phyloP scores from a whole-genome alignment of 345 rosid species.

The Murraya koenigii region DNA sequence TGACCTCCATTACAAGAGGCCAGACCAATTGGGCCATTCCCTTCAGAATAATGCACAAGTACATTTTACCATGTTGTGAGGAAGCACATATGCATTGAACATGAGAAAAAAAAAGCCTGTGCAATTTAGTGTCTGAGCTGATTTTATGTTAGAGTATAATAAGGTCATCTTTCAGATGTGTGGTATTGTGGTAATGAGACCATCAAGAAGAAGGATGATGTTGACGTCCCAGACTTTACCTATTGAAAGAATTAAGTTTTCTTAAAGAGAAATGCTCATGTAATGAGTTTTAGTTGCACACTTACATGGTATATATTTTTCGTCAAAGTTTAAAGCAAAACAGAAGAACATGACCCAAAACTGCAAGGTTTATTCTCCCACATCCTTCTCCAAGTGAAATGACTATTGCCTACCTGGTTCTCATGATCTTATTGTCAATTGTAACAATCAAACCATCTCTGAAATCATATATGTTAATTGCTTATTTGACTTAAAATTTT shows the following conservation, averaged over 20 bases:
- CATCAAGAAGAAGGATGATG: background rate
- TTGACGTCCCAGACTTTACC: too few relatives aligned
- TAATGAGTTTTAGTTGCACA: background rate
- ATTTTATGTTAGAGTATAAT: background rate
- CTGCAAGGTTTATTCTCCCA: background rate
- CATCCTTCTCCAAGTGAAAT: too few relatives aligned
- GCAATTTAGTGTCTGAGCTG: background rate
- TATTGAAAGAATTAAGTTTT: too few relatives aligned
- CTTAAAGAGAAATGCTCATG: too few relatives aligned
- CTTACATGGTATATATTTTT: background rate
- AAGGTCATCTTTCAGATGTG: background rate
- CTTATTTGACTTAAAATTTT: conserved; percentile 1
- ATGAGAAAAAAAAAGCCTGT: background rate
- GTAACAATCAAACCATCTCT: background rate
- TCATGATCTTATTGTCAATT: background rate
- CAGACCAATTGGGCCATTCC: background rate
- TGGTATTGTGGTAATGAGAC: background rate
- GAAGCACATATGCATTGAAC: background rate
- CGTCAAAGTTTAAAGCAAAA: background rate
- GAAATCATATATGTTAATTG: background rate
- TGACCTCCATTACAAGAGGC: background rate
- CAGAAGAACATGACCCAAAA: background rate
- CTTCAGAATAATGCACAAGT: background rate
- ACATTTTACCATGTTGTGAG: background rate
- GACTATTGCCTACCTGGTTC: background rate